Evolutionary conservation across 768 basidiomycete species (phyloP).

Genomic region (Nevesoporus exiguus): DNA sequence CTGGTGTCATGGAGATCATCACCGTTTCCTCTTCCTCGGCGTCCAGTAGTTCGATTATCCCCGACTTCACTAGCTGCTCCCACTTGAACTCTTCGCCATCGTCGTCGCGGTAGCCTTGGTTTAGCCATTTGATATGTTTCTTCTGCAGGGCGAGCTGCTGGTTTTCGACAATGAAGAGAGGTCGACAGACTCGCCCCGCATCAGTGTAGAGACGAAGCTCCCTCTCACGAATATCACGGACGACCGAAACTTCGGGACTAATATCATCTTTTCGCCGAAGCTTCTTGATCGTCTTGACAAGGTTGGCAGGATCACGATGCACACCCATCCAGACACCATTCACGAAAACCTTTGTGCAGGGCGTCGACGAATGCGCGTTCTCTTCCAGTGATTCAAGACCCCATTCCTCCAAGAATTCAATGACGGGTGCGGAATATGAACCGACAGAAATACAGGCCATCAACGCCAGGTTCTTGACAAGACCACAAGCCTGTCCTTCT

Average conservation of each 20-base stretch:
- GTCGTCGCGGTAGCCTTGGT: slow-evolving; percentile 54
- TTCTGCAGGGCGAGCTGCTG: slow-evolving; percentile 82
- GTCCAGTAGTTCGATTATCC: slow-evolving; percentile 91
- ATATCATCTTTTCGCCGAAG: slow-evolving; percentile 93
- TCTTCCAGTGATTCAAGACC: slow-evolving; percentile 94
- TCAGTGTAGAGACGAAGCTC: slow-evolving; percentile 95
- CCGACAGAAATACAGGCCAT: slow-evolving; percentile 99
- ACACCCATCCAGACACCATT: slow-evolving; percentile 99
- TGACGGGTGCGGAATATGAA: slow-evolving; percentile 91
- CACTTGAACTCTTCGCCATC: slow-evolving; percentile 69
- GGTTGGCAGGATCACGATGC: slow-evolving; percentile 88
- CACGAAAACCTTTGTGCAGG: slow-evolving; percentile 95
- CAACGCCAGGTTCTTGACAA: slow-evolving; percentile 96
- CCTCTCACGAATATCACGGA: slow-evolving; percentile 94
- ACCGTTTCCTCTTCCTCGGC: slow-evolving; percentile 99
- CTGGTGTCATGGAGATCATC: slow-evolving; percentile 98
- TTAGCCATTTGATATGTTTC: slow-evolving; percentile 76
- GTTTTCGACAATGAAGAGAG: slow-evolving; percentile 93
- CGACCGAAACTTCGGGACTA: slow-evolving; percentile 93
- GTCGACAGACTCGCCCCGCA: slow-evolving; percentile 94
- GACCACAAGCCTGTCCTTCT: slow-evolving; percentile 98
- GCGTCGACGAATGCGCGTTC: slow-evolving; percentile 79
- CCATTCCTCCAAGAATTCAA: slow-evolving; percentile 99
- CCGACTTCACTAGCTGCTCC: slow-evolving; percentile 80
- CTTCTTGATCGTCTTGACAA: slow-evolving; percentile 91